Conservation (phyloP, 2,329 filamentous ascomycete genomes). For the Phialophora macrospora region DNA sequence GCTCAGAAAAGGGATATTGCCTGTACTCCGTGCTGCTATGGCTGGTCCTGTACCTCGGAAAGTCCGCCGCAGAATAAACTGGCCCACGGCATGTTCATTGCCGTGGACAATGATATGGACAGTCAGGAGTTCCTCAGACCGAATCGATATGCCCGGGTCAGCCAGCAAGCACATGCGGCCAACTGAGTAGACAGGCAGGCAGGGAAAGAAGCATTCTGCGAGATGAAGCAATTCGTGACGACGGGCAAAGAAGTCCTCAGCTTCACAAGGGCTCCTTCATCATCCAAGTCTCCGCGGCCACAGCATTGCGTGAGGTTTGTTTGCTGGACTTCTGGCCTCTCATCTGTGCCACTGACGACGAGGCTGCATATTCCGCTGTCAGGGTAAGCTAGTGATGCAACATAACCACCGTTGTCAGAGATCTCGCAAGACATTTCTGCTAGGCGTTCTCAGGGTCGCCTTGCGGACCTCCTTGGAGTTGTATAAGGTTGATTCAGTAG, state of each 20-base stretch:
- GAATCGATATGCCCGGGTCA: neutral
- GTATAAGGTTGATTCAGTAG: neutral
- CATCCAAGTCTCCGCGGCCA: neutral
- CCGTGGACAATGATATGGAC: neutral
- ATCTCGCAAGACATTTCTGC: conserved; percentile 2
- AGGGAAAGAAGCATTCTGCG: neutral
- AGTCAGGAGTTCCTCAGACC: neutral
- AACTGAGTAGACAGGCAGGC: neutral
- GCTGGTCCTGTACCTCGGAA: neutral
- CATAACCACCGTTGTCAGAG: neutral
- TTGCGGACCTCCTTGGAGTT: neutral
- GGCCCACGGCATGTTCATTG: neutral
- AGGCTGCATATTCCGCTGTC: conserved; percentile 7
- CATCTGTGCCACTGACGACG: conserved; percentile 8
- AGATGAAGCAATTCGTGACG: neutral
- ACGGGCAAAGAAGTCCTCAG: neutral
- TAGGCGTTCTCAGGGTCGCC: neutral
- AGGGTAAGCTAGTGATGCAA: neutral
- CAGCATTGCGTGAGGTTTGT: neutral
- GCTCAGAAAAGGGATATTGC: neutral
- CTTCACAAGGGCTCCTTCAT: neutral
- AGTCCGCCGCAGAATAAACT: neutral
- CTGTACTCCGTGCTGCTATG: neutral
- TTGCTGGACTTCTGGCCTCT: neutral
- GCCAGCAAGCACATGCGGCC: neutral